Conservation (phyloP, 2,329 filamentous ascomycete genomes). For the Periconia sp. region DNA sequence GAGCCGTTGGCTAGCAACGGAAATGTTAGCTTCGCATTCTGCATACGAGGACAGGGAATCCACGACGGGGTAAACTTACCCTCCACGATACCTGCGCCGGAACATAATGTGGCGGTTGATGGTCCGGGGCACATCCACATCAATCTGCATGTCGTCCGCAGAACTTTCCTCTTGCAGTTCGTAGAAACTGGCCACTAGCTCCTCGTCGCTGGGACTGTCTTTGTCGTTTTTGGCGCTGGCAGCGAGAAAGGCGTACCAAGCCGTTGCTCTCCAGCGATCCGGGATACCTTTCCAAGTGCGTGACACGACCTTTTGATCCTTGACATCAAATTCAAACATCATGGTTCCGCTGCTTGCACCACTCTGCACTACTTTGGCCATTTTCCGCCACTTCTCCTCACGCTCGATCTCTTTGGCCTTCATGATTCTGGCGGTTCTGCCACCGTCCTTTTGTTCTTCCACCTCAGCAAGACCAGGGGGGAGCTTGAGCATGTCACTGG, state of each 20-base stretch:
- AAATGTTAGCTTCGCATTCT: constrained; percentile 6
- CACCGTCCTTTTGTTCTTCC: constrained; percentile 48
- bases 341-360: constrained; percentile 60
- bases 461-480: constrained; percentile 55
- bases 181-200: constrained; percentile 72
- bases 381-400: constrained; percentile 69
- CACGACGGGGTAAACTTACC: constrained; percentile 42
- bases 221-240: constrained; percentile 69
- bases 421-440: constrained; percentile 50
- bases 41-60: neutral
- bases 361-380: constrained; percentile 56
- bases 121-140: constrained; percentile 92
- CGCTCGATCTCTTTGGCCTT: constrained; percentile 62
- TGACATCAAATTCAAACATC: constrained; percentile 77
- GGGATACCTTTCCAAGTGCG: constrained; percentile 98
- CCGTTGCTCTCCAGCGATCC: constrained; percentile 88
- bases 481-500: constrained; percentile 65
- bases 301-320: constrained; percentile 77
- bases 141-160: constrained; percentile 93
- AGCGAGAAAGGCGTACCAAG: constrained; percentile 91
- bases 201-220: constrained; percentile 66
- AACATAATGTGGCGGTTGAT: constrained; percentile 99
- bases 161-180: constrained; percentile 72
- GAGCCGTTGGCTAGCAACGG: constrained; percentile 67
- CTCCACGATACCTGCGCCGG: constrained; percentile 83